Percentiles rank a stretch among this genome's conserved stretches.
Conservation (phyloP, 1,139 yeast species). For the Saccharomyces hybrid region DNA sequence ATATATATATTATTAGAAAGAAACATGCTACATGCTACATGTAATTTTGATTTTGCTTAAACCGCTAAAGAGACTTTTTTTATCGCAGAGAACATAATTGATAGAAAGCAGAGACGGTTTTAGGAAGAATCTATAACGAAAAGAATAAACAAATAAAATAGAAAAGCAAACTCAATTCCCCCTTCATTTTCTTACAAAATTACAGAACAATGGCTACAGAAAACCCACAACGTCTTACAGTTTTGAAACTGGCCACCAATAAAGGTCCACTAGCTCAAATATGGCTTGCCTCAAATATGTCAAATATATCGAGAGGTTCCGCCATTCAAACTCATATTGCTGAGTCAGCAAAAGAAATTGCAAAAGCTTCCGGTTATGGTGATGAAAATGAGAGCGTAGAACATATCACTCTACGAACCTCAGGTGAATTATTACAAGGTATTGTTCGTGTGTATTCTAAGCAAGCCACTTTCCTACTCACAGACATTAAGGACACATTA, state of each 20-base stretch:
- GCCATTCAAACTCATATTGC: conserved; percentile 64
- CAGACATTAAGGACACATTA: conserved; percentile 77
- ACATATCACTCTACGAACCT: conserved; percentile 69
- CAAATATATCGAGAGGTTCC: conserved; percentile 70
- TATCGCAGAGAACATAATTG: no score
- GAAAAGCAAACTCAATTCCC: background rate
- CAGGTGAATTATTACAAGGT: conserved; percentile 85
- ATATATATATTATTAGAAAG: no score
- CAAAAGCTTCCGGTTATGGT: conserved; percentile 31
- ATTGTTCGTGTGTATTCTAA: conserved; percentile 83
- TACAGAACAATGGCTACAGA: background rate
- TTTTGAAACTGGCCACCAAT: conserved; percentile 35
- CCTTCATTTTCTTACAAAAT: background rate
- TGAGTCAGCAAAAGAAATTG: conserved; percentile 55
- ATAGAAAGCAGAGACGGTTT: background rate
- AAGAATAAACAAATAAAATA: background rate
- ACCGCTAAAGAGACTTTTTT: no score
- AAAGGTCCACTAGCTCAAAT: conserved; percentile 85
- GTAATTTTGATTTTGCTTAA: background rate
- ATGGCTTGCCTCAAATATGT: conserved; percentile 89
- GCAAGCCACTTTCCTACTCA: conserved; percentile 75
- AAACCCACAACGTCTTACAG: conserved; percentile 5
- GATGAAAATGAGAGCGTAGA: conserved; percentile 26
- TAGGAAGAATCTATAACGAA: background rate
- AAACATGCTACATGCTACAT: no score